Base-by-base conservation (phyloP, 768 basidiomycete species). In the Lactifluus volemus region DNA sequence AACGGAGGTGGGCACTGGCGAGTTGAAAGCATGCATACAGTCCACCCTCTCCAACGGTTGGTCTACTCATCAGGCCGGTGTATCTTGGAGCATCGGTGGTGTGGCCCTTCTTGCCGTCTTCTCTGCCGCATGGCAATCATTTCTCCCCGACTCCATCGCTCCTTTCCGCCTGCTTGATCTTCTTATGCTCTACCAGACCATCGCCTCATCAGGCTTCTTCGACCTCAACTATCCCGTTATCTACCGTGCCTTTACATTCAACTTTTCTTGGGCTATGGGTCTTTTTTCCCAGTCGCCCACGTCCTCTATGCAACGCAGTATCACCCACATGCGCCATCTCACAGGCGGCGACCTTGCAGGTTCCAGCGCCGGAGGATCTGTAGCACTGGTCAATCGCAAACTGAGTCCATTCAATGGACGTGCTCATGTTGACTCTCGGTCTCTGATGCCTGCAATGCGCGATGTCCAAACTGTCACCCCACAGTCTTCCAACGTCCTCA, bases 11-110 rank as follows among this genome's bases (percentile, higher is more conserved):
- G 75, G 76, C 52, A 89, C 90, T 5, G 85, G 88, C 51, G 71
- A 82, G 8, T 77, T 90, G 63, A 90, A 86, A 55, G 92, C 93
- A 0, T 99, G 96, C 68, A 81, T 99, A 8, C 92, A 95, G 72
- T 84, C 93, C 17, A 95, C 93, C 2, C 76, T 98, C 11, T 86
- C 91, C 17, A 99, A 99, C 70, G 95, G 95, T 10, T 86, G 86
- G 81, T 89, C 93, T 1, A 81, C 84, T 1, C 84, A 82, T 61
- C 89, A 90, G 70, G 70, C 75, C 11, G 82, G 82, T 14, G 94
- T 92, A 12, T 81, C 84, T 66, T 96, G 91, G 89, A 76, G 81
- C 1, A 86, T 88, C 8, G 89, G 82, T 25, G 84, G 78, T 19
- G 72, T 90, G 36, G 75, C 82, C 41, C 69, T 92, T 25, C 75